Evolutionary conservation across 2,329 filamentous ascomycete species (phyloP).

Genomic region (Neofusicoccum kwambonambiense): DNA sequence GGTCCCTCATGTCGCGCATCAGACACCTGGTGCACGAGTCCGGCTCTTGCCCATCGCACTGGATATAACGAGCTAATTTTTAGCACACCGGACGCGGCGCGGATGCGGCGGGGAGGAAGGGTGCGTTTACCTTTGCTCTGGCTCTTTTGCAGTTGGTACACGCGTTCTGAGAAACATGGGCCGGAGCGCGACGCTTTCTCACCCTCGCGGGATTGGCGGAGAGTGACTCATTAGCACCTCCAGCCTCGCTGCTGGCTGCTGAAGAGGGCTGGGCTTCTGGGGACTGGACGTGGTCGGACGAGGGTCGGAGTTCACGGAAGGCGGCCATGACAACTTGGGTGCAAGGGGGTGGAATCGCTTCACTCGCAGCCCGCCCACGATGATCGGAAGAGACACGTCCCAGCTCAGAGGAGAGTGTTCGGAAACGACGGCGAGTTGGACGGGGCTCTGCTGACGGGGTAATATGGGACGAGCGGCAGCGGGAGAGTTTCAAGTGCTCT

Average conservation of each 20-base stretch:
- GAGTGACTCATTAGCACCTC: neutral
- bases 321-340: slow-evolving; percentile 19
- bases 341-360: neutral
- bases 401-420: neutral
- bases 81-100: neutral
- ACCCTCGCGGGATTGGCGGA: slow-evolving; percentile 5
- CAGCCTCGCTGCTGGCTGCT: slow-evolving; percentile 14
- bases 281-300: slow-evolving; percentile 9
- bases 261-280: slow-evolving; percentile 7
- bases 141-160: slow-evolving; percentile 31
- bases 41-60: slow-evolving; percentile 30
- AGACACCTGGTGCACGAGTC: slow-evolving; percentile 26
- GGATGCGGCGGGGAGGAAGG: neutral
- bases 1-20: slow-evolving; percentile 23
- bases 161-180: slow-evolving; percentile 29
- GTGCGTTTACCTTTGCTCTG: slow-evolving; percentile 27
- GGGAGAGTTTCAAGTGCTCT: neutral
- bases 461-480: neutral
- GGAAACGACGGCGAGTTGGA: neutral
- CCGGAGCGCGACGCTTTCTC: slow-evolving; percentile 21
- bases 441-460: neutral
- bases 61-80: neutral
- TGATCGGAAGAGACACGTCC: neutral
- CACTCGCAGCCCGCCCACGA: neutral
- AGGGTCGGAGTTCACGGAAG: slow-evolving; percentile 23